Conservation (phyloP, 345 rosid species). For the Salix dunnii region DNA sequence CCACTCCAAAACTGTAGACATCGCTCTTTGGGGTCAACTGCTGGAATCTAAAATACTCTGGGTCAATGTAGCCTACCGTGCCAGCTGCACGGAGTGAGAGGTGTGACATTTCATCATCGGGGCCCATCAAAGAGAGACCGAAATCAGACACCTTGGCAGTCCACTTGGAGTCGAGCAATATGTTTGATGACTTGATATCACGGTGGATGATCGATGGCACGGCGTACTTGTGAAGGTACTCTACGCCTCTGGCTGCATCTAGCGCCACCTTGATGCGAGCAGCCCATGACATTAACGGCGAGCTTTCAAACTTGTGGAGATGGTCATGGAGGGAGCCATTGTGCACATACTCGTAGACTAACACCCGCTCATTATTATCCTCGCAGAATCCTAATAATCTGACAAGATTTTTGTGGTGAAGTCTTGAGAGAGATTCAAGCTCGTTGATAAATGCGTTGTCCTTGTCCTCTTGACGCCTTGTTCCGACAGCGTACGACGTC, state of each 20-base stretch:
- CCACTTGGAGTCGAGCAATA: conserved; percentile 51
- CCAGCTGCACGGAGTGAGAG: conserved; percentile 68
- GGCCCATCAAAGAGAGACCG: conserved; percentile 68
- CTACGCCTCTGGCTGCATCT: conserved; percentile 70
- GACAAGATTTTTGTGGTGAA: conserved; percentile 77
- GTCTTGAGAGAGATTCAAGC: conserved; percentile 71
- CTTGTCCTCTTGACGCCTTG: conserved; percentile 48
- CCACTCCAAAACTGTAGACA: conserved; percentile 74
- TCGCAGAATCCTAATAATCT: conserved; percentile 63
- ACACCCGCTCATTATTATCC: conserved; percentile 46
- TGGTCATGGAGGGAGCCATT: conserved; percentile 73
- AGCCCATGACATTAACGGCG: conserved; percentile 61
- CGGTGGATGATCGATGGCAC: conserved; percentile 74
- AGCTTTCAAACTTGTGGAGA: conserved; percentile 44
- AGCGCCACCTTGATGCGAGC: conserved; percentile 54
- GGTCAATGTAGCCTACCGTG: conserved; percentile 77
- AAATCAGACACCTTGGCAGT: conserved; percentile 74
- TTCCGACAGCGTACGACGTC: conserved; percentile 16
- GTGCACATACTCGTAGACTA: conserved; percentile 65
- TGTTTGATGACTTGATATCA: conserved; percentile 80
- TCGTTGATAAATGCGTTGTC: conserved; percentile 68
- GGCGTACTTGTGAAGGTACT: conserved; percentile 65
- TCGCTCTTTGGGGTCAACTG: conserved; percentile 64
- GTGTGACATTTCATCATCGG: conserved; percentile 48
- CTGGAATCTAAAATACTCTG: conserved; percentile 70